phyloP scores from a whole-genome alignment of 225 moss, liverwort and hornwort genomes.

The Polytrichum commune region DNA sequence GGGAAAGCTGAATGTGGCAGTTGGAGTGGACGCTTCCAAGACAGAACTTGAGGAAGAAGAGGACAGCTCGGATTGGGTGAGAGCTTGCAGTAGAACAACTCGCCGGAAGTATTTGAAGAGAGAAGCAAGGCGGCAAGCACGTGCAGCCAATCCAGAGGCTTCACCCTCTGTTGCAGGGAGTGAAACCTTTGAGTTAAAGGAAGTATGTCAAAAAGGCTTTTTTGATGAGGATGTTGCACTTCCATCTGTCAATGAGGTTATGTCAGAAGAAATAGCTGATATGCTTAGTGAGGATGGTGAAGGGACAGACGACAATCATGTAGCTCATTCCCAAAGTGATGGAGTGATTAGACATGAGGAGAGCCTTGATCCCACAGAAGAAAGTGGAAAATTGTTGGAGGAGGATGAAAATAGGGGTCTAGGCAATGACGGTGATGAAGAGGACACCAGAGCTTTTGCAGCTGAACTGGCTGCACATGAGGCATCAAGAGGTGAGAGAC shows the following conservation, averaged over 20 bases:
- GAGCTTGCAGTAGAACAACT: constrained; percentile 78
- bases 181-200: constrained; percentile 6
- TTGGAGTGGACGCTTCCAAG: constrained; percentile 65
- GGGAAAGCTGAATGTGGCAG: constrained; percentile 61
- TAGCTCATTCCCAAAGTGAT: constrained; percentile 7
- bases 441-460: constrained; percentile 38
- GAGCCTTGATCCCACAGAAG: not conserved
- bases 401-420: constrained; percentile 17
- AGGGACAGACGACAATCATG: not conserved
- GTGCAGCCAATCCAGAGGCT: constrained; percentile 9
- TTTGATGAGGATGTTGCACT: constrained; percentile 35
- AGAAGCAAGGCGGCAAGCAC: constrained; percentile 56
- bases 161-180: constrained; percentile 8
- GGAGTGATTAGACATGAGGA: constrained; percentile 1
- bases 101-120: constrained; percentile 73
- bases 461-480: constrained; percentile 41
- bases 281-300: constrained; percentile 16
- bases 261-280: not conserved
- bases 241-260: constrained; percentile 19
- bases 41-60: constrained; percentile 40
- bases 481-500: constrained; percentile 18
- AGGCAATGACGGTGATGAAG: constrained; percentile 33
- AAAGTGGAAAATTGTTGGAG: constrained; percentile 18
- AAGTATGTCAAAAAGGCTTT: constrained; percentile 23
- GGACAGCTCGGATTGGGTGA: constrained; percentile 48